A percentile compares a stretch with the other conserved stretches of the same genome.
These are phyloP conservation scores for Hymenoscyphus scutula DNA, from an alignment of 2,329 filamentous ascomycete genomes.

Conservation along the genomic window DNA sequence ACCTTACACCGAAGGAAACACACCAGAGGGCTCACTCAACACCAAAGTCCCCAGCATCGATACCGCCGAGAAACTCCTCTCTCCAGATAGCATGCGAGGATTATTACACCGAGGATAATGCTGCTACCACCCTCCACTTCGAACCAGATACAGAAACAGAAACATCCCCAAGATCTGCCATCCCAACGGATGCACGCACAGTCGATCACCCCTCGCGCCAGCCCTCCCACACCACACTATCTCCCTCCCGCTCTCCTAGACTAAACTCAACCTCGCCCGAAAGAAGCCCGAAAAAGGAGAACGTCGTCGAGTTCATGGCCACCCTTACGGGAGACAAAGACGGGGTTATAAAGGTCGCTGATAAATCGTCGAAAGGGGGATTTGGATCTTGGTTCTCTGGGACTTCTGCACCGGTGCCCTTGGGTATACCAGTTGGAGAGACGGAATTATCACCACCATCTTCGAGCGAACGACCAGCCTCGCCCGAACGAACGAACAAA, in stretches of 20 bases:
- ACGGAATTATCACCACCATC: conserved; percentile 17
- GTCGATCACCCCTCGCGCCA: conserved; percentile 24
- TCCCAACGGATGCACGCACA: conserved; percentile 15
- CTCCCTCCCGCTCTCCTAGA: conserved; percentile 25
- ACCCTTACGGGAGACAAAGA: conserved; percentile 33
- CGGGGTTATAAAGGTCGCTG: conserved; percentile 25
- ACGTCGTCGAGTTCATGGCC: conserved; percentile 27
- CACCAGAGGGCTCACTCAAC: conserved; percentile 17
- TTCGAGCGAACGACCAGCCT: conserved; percentile 17
- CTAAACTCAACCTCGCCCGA: conserved; percentile 21
- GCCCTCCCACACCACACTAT: conserved; percentile 27
- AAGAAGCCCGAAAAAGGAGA: conserved; percentile 21
- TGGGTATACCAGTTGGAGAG: conserved; percentile 25
- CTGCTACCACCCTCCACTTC: conserved; percentile 12
- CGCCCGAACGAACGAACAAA: conserved; percentile 22
- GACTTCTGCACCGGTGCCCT: conserved; percentile 26
- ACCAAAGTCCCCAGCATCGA: conserved; percentile 3
- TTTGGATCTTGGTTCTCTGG: conserved; percentile 34
- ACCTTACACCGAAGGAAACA: neutral
- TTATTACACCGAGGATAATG: conserved; percentile 27
- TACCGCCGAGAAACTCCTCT: conserved; percentile 24
- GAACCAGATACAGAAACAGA: conserved; percentile 18
- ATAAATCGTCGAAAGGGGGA: conserved; percentile 28
- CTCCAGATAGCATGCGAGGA: conserved; percentile 32
- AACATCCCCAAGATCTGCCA: neutral